Base-by-base conservation (phyloP, 1,284 basidiomycete species). In the Rhodotorula sp. region DNA sequence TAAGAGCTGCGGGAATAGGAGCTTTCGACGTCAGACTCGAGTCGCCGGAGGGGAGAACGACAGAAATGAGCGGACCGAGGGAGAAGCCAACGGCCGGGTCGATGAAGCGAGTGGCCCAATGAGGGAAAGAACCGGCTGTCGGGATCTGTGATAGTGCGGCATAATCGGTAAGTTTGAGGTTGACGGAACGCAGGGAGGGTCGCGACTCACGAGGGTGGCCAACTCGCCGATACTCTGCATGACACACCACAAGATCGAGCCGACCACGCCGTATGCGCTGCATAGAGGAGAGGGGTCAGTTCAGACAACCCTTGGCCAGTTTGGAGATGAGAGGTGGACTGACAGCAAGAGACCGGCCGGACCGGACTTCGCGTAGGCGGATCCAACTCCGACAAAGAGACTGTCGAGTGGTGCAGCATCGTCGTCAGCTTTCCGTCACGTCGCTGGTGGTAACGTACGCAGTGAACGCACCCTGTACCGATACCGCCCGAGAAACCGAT, bases 311-410 rank as follows among this genome's bases (percentile, higher is more conserved):
- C 49, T n/a, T n/a, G n/a, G 21, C 21, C 7, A 29, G 18, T 47
- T 26, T 21, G 18, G 20, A 49, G 49, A 7, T 23, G 12, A 15
- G 15, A 26, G 16, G 16, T 43, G 39, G 12, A 61, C 67, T 43
- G 23, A 72, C n/a, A 78, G 72, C 47, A 82, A 73, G 31, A 80
- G 60, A 59, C 78, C 78, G 1, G 76, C 67, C 6, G 81, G 82
- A 54, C 82, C 81, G 23, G 78, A 79, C 20, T 72, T 80, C 20
- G 76, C 73, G 39, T 82, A 75, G 26, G 80, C 78, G 10, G 74
- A 69, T 4, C 81, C 82, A 5, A 80, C 78, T 39, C 82, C 81
- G 46, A 82, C 76, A 72, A 81, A 82, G 15, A 82, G 74, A 73
- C 81, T 78, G 26, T 8, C 8, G 5, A 21, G 5, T 18, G 7